Evolutionary conservation across 2,329 filamentous ascomycete species (phyloP), one percentile per base, ranked within the genome.

Genomic region (Cordyceps fumosorosea): DNA sequence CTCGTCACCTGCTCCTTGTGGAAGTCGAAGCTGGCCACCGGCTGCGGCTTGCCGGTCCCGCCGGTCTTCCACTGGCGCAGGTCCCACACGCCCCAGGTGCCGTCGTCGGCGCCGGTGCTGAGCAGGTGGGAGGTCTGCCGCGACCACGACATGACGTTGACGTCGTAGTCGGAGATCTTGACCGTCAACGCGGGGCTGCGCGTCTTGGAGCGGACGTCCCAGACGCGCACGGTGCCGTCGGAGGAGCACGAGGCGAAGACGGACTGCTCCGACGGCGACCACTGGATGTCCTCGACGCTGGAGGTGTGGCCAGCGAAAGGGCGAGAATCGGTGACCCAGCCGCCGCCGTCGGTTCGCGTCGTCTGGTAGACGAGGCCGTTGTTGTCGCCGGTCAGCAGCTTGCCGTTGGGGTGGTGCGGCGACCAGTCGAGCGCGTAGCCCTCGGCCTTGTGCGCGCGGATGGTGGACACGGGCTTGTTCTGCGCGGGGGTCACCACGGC

Each of bases 351-450:
- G 56, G 89, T 93, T 62, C 91, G 84, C 8, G 91, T 92, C 1
- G 93, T 97, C 64, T 88, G 81, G 76, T 92, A 98, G 72, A 99
- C 97, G 64, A 89, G 80, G 63, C 95, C 95, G 67, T 93, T 84
- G 72, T 93, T 91, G 76, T 99, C 95, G 66, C 95, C 95, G 0
- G 93, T 97, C 52, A 96, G 77, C 3, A 99, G 86, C 76, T 93
- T 95, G 63, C 93, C 93, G 53, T 87, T 83, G 0, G 91, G 85
- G 52, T 90, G 83, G 8, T 68, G 67, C 1, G 91, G 90, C 29
- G 93, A 96, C 95, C 95, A 99, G 77, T 97, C 95, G n/a, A 99
- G 77, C 0, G 91, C 95, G 74, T 98, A 99, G 55, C 95, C 95
- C 80, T 99, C 95, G 14, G 87, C 80, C 77, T 93, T 93, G 83